Percentiles rank a stretch among this genome's conserved stretches.
Evolutionary conservation across 108 stramenopile genomes (phyloP).

Genomic region (Skeletonema marinoi): DNA sequence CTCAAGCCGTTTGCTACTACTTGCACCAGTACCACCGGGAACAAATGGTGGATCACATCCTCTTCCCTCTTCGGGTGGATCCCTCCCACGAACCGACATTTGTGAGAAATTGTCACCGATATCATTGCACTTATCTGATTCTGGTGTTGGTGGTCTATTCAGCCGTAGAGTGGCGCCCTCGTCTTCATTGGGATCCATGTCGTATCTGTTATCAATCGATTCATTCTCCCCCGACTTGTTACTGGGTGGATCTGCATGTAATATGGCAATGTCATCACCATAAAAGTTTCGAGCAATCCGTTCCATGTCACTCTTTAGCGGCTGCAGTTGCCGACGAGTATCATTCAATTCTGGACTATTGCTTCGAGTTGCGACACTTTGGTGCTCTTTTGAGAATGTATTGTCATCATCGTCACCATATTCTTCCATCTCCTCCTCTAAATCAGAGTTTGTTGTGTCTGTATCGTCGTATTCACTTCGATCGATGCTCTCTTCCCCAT

Average conservation of each 20-base stretch:
- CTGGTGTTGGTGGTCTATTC: not conserved
- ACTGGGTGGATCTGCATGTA: not conserved
- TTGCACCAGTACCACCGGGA: not conserved
- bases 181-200: conserved; percentile 4
- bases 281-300: not conserved
- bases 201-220: not conserved
- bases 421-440: not conserved
- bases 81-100: conserved; percentile 10
- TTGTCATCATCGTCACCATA: conserved; percentile 1
- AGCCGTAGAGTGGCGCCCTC: not conserved
- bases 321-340: not conserved
- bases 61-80: conserved; percentile 16
- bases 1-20: not conserved
- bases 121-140: not conserved
- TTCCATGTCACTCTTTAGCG: not conserved
- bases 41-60: conserved; percentile 26
- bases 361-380: not conserved
- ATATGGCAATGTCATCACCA: not conserved
- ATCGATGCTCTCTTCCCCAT: not conserved
- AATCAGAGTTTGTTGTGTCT: not conserved
- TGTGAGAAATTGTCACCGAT: conserved; percentile 2
- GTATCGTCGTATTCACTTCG: not conserved
- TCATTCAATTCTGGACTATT: conserved; percentile 8
- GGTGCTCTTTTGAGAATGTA: not conserved
- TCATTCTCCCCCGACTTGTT: not conserved